Conservation (phyloP, 768 basidiomycete species). For the Lactifluus piperatus region DNA sequence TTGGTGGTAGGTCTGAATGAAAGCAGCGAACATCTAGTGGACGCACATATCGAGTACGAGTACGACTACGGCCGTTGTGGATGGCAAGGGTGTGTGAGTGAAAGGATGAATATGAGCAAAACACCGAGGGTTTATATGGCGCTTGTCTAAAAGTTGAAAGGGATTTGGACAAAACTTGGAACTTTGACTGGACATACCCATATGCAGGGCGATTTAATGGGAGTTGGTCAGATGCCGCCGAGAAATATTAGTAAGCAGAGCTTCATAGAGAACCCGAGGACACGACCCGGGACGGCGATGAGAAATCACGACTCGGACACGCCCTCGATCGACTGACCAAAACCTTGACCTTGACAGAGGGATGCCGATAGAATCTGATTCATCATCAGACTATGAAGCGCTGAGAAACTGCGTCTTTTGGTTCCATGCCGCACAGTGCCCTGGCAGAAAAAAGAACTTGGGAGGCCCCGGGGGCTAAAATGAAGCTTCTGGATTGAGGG, state of each 20-base stretch:
- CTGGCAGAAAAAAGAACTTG: neutral
- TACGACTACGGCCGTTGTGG: neutral
- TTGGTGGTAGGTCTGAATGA: neutral
- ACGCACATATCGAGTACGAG: neutral
- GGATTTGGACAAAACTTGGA: neutral
- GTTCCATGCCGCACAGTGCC: neutral
- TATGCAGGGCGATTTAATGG: neutral
- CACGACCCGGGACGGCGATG: too few relatives aligned
- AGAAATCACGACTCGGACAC: too few relatives aligned
- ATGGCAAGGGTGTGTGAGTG: neutral
- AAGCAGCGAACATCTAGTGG: neutral
- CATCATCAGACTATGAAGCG: neutral
- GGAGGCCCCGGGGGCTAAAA: neutral
- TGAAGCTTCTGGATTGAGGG: neutral
- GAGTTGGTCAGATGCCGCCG: neutral
- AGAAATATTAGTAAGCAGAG: neutral
- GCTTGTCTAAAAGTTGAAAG: neutral
- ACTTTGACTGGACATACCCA: neutral
- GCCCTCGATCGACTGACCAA: too few relatives aligned
- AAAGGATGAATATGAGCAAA: neutral
- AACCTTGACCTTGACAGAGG: neutral
- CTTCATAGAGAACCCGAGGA: too few relatives aligned
- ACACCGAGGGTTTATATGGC: neutral
- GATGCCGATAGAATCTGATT: neutral
- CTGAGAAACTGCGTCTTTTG: neutral